Evolutionary conservation across 23 red algal genomes (phyloP), one percentile per base, ranked within the genome.

Genomic region (Pyropia haitanensis): DNA sequence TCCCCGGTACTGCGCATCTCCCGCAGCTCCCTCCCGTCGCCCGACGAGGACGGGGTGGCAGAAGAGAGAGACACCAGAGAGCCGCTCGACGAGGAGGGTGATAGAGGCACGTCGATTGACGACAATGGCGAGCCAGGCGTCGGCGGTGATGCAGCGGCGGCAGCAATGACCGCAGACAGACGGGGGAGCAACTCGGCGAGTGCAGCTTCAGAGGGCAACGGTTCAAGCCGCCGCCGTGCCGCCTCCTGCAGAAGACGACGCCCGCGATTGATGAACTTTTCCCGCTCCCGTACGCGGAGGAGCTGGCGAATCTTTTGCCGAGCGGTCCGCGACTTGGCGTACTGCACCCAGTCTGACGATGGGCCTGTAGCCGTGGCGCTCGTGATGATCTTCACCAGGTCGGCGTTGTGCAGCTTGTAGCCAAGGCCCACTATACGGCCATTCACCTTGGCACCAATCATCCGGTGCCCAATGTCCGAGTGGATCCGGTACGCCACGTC

Each of bases 401-500:
- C 92, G 5, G 92, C 92, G 53, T 96, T 96, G 53, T 96, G 92
- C 3, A 96, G 71, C 65, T 83, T 83, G 76, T 96, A 87, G 85
- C 87, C 67, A 17, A 96, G 58, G n/a, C 68, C 33, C 1, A 96
- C 85, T 15, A 85, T 67, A 2, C 60, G 33, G 8, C 92, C 92
- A 63, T 96, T 96, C 56, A 96, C 92, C 61, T 90, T 89, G 2
- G 84, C 84, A 16, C 83, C 92, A 48, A 96, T 89, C 92, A 96
- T 96, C 15, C 58, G 53, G 30, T 84, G 27, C 13, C 92, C 92
- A 12, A 89, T 70, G 51, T 96, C 92, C 1, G 92, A 83, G 55
- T 89, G 83, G 22, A 96, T 89, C 34, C 51, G 31, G 56, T 89
- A 96, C 18, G 92, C 92, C 18, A 90, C 77, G 61, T 96, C 92